A percentile compares a stretch with the other conserved stretches of the same genome.
Evolutionary conservation across 345 rosid species (phyloP).

Genomic region (Sisymbrium irio): DNA sequence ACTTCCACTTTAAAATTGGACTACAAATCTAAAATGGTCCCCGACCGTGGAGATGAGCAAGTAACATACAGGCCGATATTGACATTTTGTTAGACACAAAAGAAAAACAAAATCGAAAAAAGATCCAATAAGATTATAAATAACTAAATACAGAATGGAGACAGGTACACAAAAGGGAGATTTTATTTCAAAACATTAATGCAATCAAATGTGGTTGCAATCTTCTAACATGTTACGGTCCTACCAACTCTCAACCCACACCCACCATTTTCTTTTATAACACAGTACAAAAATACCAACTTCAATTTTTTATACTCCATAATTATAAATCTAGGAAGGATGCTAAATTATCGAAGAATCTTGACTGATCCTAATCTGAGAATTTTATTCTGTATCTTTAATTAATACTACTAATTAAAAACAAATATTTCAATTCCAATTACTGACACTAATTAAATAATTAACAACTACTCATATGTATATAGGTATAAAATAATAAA

Average conservation of each 20-base stretch:
- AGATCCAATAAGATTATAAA: background rate
- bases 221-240: slow-evolving; percentile 31
- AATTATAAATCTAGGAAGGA: background rate
- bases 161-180: background rate
- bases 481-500: background rate
- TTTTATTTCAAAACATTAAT: slow-evolving; percentile 1
- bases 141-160: background rate
- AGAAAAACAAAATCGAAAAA: background rate
- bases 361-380: background rate
- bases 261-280: background rate
- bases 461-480: background rate
- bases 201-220: slow-evolving; percentile 29
- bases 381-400: background rate
- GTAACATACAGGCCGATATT: too few species aligned
- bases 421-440: background rate
- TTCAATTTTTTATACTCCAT: background rate
- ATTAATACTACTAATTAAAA: background rate
- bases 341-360: slow-evolving; percentile 1
- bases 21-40: too few species aligned
- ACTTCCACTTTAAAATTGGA: background rate
- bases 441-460: too few species aligned
- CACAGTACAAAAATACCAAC: background rate
- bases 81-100: too few species aligned
- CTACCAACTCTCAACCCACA: slow-evolving; percentile 22
- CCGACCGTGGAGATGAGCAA: too few species aligned